Evolutionary conservation across 140 eudicot genomes (phyloP).

Genomic region (Flaveria floridana): DNA sequence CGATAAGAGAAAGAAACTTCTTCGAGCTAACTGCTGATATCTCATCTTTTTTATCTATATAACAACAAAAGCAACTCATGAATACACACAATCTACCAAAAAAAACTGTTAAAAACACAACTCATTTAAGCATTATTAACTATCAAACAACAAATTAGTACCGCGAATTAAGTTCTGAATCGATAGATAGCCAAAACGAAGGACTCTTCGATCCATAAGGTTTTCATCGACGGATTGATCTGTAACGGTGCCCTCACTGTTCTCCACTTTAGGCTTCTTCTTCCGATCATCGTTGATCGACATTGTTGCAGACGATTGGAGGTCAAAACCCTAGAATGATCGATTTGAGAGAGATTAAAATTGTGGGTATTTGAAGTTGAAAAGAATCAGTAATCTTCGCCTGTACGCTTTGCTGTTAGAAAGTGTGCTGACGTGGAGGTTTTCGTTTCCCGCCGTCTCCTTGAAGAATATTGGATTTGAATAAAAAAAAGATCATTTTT

Average conservation of each 20-base stretch:
- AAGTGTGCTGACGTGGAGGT: slow-evolving; percentile 10
- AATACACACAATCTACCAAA: neutral
- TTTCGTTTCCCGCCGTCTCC: slow-evolving; percentile 10
- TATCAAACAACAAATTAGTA: neutral
- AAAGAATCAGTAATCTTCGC: neutral
- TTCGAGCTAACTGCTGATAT: slow-evolving; percentile 35
- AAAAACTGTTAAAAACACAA: neutral
- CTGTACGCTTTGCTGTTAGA: neutral
- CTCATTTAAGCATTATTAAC: no score
- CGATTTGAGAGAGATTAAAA: neutral
- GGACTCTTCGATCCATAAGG: slow-evolving; percentile 19
- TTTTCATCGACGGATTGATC: slow-evolving; percentile 1
- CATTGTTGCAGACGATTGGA: slow-evolving; percentile 14
- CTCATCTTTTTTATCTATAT: slow-evolving; percentile 47
- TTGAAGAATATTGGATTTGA: neutral
- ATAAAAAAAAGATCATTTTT: no score
- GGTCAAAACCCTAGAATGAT: slow-evolving; percentile 14
- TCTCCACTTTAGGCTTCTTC: slow-evolving; percentile 1
- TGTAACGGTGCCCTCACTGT: neutral
- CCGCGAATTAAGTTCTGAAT: slow-evolving; percentile 33
- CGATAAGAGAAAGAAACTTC: slow-evolving; percentile 40
- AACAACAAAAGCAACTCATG: neutral
- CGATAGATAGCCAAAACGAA: slow-evolving; percentile 32
- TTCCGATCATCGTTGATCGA: neutral
- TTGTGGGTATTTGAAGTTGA: neutral